Evolutionary conservation across 371 early-diverging fungal species (phyloP).

Genomic region (Smittium mucronatum): DNA sequence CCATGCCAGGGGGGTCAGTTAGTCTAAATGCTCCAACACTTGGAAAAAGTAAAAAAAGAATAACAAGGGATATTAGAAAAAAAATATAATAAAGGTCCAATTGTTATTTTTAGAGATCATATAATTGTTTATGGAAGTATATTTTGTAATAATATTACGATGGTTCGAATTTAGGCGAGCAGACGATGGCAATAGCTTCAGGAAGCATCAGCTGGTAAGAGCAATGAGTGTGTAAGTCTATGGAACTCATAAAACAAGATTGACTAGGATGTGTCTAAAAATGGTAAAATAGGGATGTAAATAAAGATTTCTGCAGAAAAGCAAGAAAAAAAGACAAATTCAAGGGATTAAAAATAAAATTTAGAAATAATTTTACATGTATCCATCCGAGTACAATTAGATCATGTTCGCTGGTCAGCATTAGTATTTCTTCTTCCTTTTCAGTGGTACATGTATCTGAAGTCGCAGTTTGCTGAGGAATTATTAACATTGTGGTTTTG

Average conservation of each 20-base stretch:
- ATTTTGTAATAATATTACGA: conserved; percentile 31
- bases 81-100: not conserved
- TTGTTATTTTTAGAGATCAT: too few species aligned
- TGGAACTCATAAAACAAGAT: conserved; percentile 81
- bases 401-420: conserved; percentile 56
- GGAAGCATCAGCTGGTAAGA: conserved; percentile 86
- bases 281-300: not conserved
- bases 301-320: not conserved
- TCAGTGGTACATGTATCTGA: conserved; percentile 76
- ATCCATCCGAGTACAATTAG: conserved; percentile 85
- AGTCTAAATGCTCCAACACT: conserved; percentile 75
- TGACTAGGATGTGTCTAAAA: conserved; percentile 79
- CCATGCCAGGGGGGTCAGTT: conserved; percentile 80
- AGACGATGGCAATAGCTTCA: conserved; percentile 88
- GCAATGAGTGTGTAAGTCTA: conserved; percentile 86
- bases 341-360: not conserved
- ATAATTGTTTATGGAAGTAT: not conserved
- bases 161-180: conserved; percentile 61
- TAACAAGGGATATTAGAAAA: not conserved
- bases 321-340: conserved; percentile 10
- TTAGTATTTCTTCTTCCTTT: conserved; percentile 77
- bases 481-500: conserved; percentile 53
- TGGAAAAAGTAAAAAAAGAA: not conserved
- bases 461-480: conserved; percentile 81
- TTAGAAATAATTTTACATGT: conserved; percentile 41